These are phyloP conservation scores for Russula olivacea DNA, from an alignment of 768 basidiomycete genomes.

Conservation along the genomic window DNA sequence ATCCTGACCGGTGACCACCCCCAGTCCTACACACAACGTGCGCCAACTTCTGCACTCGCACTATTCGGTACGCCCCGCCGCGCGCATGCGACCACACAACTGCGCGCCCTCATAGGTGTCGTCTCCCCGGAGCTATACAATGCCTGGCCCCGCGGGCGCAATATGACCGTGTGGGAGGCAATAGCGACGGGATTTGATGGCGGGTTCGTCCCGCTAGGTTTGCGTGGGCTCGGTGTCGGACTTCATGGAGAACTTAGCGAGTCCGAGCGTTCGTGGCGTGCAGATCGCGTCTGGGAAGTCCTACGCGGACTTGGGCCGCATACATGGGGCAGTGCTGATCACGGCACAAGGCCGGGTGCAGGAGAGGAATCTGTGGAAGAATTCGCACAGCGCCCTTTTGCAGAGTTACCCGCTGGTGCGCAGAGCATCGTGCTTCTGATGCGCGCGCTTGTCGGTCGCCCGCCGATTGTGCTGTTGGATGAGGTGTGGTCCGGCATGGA, in stretches of 20 bases:
- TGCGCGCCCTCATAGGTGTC: constrained; percentile 67
- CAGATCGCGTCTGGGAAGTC: constrained; percentile 48
- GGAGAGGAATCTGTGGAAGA: constrained; percentile 27
- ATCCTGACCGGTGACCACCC: constrained; percentile 93
- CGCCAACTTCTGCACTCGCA: constrained; percentile 37
- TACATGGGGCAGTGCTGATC: constrained; percentile 36
- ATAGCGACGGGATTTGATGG: constrained; percentile 87
- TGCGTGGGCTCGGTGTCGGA: constrained; percentile 43
- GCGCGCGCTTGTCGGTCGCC: constrained; percentile 73
- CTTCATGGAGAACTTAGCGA: constrained; percentile 36
- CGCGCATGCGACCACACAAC: constrained; percentile 57
- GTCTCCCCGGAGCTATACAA: constrained; percentile 87
- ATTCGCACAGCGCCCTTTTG: constrained; percentile 52
- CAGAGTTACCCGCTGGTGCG: constrained; percentile 60
- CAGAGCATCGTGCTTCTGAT: constrained; percentile 80
- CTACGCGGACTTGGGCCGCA: constrained; percentile 57
- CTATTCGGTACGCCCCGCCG: constrained; percentile 62
- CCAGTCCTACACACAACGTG: constrained; percentile 75
- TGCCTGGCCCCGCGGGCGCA: constrained; percentile 74
- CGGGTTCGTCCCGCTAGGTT: constrained; percentile 55
- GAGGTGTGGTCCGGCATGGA: constrained; percentile 96
- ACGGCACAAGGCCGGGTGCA: constrained; percentile 1
- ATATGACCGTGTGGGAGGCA: constrained; percentile 69
- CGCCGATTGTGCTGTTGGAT: constrained; percentile 76
- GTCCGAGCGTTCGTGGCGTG: constrained; percentile 36